Percentiles rank a stretch among this genome's conserved stretches.
phyloP scores from a whole-genome alignment of 768 basidiomycete species.

The Omphalotus guepiniiformis region DNA sequence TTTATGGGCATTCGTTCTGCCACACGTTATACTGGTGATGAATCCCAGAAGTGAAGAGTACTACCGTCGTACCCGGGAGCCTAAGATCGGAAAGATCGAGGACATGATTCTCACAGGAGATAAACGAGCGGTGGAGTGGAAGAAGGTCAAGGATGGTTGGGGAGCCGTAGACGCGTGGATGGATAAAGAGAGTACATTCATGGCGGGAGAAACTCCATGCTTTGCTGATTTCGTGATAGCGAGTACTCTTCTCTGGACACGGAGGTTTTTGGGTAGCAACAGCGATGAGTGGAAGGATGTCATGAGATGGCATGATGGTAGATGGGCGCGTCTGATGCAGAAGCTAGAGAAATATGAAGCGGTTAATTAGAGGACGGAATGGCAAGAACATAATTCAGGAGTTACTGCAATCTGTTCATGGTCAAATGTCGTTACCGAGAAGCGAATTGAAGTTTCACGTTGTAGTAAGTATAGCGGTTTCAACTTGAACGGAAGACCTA shows the following conservation, averaged over 20 bases:
- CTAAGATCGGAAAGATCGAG: conserved; percentile 24
- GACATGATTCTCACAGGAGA: conserved; percentile 14
- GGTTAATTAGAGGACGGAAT: no score
- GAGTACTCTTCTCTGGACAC: conserved; percentile 2
- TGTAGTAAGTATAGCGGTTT: no score
- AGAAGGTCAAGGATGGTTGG: conserved; percentile 7
- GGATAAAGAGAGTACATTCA: conserved; percentile 9
- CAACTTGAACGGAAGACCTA: no score
- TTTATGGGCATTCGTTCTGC: conserved; percentile 18
- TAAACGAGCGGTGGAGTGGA: conserved; percentile 16
- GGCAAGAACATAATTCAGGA: no score
- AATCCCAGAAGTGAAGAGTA: conserved; percentile 10
- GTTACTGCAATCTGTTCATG: no score
- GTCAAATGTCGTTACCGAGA: no score
- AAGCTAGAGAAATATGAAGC: conserved; percentile 12
- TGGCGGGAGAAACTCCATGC: conserved; percentile 19
- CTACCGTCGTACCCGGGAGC: conserved; percentile 8
- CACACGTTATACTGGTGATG: conserved; percentile 2
- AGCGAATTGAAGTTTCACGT: no score
- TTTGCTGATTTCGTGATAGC: conserved; percentile 12
- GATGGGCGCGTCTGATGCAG: conserved; percentile 10
- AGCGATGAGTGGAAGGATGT: conserved; percentile 15
- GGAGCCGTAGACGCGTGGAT: conserved; percentile 7
- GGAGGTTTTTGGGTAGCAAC: conserved; percentile 8
- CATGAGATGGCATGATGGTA: conserved; percentile 11